Evolutionary conservation across 108 stramenopile species (phyloP), one percentile per base, ranked within the genome.

Genomic region (Nitzschia inconspicua): DNA sequence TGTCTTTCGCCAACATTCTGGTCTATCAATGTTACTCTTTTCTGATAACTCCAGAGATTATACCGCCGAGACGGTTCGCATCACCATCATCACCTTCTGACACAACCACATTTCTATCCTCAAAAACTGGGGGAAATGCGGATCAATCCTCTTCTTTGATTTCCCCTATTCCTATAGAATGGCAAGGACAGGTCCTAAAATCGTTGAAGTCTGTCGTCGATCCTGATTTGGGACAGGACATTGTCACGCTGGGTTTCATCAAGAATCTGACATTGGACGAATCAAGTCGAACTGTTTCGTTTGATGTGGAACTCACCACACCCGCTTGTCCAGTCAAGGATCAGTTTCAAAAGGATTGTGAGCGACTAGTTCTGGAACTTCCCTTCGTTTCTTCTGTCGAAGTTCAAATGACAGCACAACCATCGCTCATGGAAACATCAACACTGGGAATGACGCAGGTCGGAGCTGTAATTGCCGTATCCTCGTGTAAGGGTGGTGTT

Each of bases 401-500:
- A 37, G 65, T 91, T 2, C 74, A 82, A n/a, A 72, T 90, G 70
- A 84, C 84, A 13, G 72, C 83, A 18, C 82, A 81, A 47, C 65
- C 77, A 40, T 50, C 58, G 22, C 34, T 37, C 13, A 65, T 61
- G 54, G 75, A 75, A 3, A 76, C 85, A n/a, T 49, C 66, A 3
- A 75, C 69, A 18, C 40, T 68, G 1, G 92, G 92, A 23, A 79
- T 94, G 83, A 57, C 83, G 23, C 82, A 84, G 58, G 71, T 90
- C 24, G 78, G 79, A 16, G 79, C 84, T 25, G 73, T 90, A 20
- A 75, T 94, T 47, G 92, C 92, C 47, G 92, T 94, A 18, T 82
- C 77, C 7, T 80, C 79, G 29, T 91, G 90, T 76, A 91, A 91
- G 76, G 98, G 98, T 18, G 98, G 98, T 18, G 98, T 99, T 5